phyloP scores from a whole-genome alignment of 2,329 filamentous ascomycete genomes.

The Microsporum ferrugineum region DNA sequence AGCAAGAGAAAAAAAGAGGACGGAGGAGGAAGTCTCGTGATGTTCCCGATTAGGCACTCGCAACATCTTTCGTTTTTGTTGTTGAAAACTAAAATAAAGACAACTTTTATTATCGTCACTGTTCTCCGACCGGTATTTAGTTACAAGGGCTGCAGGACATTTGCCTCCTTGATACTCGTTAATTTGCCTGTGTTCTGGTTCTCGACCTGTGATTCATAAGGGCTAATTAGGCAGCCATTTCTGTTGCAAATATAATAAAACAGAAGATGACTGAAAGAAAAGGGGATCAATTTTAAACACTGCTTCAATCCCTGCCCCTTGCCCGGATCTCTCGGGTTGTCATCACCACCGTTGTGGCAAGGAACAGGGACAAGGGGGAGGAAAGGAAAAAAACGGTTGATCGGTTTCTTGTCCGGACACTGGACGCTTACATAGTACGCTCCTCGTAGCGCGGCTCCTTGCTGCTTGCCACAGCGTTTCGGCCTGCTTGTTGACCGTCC shows the following conservation, averaged over 20 bases:
- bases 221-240: neutral
- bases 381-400: neutral
- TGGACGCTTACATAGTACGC: neutral
- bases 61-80: neutral
- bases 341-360: neutral
- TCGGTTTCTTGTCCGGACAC: neutral
- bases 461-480: neutral
- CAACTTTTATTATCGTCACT: neutral
- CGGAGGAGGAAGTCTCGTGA: neutral
- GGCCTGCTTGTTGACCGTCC: neutral
- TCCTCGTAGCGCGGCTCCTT: neutral
- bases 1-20: neutral
- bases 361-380: neutral
- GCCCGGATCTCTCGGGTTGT: neutral
- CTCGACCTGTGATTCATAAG: neutral
- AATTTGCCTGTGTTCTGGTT: neutral
- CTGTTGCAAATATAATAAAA: neutral
- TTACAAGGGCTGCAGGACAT: slow-evolving; percentile 1
- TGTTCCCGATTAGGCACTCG: neutral
- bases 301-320: neutral
- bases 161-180: neutral
- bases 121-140: neutral
- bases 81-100: neutral
- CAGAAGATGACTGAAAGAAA: neutral
- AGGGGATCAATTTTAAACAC: neutral